Evolutionary conservation across 176 grass and related monocot genomes (phyloP), one percentile per base, ranked within the genome.

Genomic region (Oryza brachyantha): DNA sequence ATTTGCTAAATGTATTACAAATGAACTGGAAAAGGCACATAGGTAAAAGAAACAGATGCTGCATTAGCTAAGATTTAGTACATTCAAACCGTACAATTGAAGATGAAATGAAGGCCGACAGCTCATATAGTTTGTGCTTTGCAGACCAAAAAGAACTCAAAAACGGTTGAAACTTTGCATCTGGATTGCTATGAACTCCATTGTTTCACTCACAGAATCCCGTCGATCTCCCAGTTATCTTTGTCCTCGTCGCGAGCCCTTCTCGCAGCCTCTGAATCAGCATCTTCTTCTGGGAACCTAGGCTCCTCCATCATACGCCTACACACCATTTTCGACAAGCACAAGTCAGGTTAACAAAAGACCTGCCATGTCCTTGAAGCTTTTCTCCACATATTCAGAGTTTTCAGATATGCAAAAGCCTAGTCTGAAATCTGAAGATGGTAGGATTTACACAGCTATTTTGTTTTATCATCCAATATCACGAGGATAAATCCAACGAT

Each of bases 221-320:
- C 91, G 14, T 48, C 79, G 73, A 90, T 37, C 13, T 90, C 81
- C 91, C 91, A 90, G 84, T 93, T 93, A 78, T 93, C 91, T 2
- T 89, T 54, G 22, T 83, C 71, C 11, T 93, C 91, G 0, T 93
- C 91, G 0, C 81, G 61, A 71, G 63, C 39, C 60, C 41, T 86
- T 24, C 72, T 38, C 2, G 72, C 71, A 29, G 86, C 80, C 27
- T 84, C 91, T 13, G 72, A 61, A 36, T 70, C 62, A 1, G 72
- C 61, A 45, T 89, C 77, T 14, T 86, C 64, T 75, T 89, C 84
- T 6, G 62, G 72, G 73, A 87, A 90, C 75, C 91, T 93, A 5
- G 81, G 87, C 39, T 89, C 82, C 10, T 81, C 87, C 82, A 89
- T 81, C 87, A 89, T 89, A 29, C 87, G 82, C 66, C 87, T 89